Evolutionary conservation across 2,329 filamentous ascomycete genomes (phyloP).

Genomic region (Tolypocladium album): DNA sequence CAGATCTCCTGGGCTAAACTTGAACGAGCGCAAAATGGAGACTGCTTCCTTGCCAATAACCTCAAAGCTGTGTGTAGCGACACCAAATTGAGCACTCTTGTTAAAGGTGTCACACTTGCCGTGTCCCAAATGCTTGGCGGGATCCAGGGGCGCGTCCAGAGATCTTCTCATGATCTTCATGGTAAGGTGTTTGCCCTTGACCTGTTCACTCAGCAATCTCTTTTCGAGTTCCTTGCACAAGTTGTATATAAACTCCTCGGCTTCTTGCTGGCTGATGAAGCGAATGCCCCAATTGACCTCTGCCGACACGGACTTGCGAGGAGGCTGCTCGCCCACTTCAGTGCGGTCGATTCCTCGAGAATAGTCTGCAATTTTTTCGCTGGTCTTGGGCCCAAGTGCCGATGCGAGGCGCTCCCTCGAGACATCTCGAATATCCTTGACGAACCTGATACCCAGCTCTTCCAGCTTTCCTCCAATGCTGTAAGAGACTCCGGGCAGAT

Average conservation of each 20-base stretch:
- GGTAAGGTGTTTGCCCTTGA: conserved; percentile 80
- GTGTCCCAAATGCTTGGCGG: conserved; percentile 87
- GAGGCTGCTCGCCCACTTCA: conserved; percentile 76
- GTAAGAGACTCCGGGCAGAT: conserved; percentile 84
- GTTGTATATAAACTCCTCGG: conserved; percentile 81
- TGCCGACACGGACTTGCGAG: conserved; percentile 89
- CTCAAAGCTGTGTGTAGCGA: conserved; percentile 68
- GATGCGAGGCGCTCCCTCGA: conserved; percentile 66
- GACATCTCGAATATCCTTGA: conserved; percentile 71
- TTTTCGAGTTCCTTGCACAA: conserved; percentile 77
- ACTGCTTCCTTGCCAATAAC: conserved; percentile 71
- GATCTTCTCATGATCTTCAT: conserved; percentile 92
- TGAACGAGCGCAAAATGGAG: conserved; percentile 71
- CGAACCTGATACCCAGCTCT: conserved; percentile 69
- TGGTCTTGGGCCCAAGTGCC: conserved; percentile 80
- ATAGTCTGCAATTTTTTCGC: conserved; percentile 84
- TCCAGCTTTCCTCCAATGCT: conserved; percentile 83
- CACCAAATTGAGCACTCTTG: conserved; percentile 73
- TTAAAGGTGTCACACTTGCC: conserved; percentile 92
- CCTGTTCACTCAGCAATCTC: conserved; percentile 68
- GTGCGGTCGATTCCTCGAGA: conserved; percentile 75
- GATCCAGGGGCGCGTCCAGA: conserved; percentile 78
- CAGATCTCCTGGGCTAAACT: conserved; percentile 84
- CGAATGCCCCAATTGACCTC: conserved; percentile 98
- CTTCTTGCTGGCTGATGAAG: conserved; percentile 84